Percentiles rank a stretch among this genome's conserved stretches.
These are phyloP conservation scores for Fusarium annulatum DNA, from an alignment of 2,329 filamentous ascomycete species.

Conservation along the genomic window DNA sequence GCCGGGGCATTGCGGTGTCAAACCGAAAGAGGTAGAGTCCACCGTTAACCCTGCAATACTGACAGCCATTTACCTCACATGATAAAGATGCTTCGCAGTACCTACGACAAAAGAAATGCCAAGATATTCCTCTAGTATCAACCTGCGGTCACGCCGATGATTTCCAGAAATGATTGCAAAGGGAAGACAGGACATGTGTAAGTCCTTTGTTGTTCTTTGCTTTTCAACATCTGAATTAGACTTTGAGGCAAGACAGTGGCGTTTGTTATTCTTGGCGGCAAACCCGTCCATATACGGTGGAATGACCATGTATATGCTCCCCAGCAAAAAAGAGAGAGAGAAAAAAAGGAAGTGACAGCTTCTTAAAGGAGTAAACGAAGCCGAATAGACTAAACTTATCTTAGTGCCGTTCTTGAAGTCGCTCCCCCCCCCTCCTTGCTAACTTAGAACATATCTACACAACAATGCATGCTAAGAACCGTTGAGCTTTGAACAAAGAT, in stretches of 20 bases:
- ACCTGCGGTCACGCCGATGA: fast-evolving
- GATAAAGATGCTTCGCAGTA: background rate
- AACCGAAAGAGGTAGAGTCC: background rate
- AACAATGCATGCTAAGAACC: background rate
- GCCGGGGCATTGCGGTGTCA: background rate
- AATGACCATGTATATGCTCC: too few relatives aligned
- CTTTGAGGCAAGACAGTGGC: background rate
- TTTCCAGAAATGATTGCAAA: background rate
- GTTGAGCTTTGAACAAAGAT: fast-evolving
- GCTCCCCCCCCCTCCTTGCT: background rate
- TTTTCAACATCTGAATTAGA: background rate
- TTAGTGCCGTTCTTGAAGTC: too few relatives aligned
- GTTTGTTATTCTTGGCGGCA: background rate
- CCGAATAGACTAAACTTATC: fast-evolving
- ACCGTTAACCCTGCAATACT: background rate
- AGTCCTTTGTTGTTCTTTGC: background rate
- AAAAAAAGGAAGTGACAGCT: too few relatives aligned
- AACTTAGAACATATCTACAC: background rate
- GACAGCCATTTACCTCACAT: background rate
- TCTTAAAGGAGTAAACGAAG: background rate
- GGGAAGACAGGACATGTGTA: background rate
- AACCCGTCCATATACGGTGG: fast-evolving
- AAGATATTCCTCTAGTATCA: background rate
- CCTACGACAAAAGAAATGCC: fast-evolving
- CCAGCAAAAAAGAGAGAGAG: too few relatives aligned